phyloP scores from a whole-genome alignment of 2,329 filamentous ascomycete genomes.

The Fusarium sp. region DNA sequence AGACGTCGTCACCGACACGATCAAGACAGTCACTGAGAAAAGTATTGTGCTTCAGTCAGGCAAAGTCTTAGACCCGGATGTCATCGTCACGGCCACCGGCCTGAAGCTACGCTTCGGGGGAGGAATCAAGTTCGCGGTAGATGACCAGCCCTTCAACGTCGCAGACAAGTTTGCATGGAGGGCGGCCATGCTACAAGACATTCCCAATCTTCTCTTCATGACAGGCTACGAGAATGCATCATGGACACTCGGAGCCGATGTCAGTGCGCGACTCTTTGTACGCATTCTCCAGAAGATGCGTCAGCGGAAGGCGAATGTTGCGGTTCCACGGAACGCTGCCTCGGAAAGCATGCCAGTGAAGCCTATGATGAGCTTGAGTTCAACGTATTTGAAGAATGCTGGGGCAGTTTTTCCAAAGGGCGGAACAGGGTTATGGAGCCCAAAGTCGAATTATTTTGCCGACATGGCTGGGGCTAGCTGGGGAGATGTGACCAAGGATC shows the following conservation, averaged over 20 bases:
- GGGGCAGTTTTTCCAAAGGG: conserved; percentile 57
- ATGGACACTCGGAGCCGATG: conserved; percentile 72
- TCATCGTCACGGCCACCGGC: conserved; percentile 74
- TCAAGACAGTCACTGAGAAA: conserved; percentile 56
- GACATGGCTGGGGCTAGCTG: conserved; percentile 45
- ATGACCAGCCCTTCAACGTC: conserved; percentile 58
- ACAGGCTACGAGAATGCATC: conserved; percentile 69
- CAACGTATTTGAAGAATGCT: conserved; percentile 62
- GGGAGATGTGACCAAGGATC: conserved; percentile 42
- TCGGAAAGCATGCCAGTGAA: conserved; percentile 50
- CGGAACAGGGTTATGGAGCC: conserved; percentile 50
- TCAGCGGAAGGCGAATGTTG: conserved; percentile 52
- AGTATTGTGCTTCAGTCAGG: conserved; percentile 58
- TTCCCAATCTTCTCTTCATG: conserved; percentile 69
- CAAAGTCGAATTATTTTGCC: conserved; percentile 43
- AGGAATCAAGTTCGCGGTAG: conserved; percentile 60
- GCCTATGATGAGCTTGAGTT: conserved; percentile 56
- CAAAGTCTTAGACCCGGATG: conserved; percentile 62
- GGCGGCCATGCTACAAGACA: conserved; percentile 68
- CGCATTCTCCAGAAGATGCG: conserved; percentile 63
- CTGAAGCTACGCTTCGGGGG: conserved; percentile 67
- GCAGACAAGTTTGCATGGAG: conserved; percentile 66
- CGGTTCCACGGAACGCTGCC: conserved; percentile 54
- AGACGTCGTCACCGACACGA: conserved; percentile 56
- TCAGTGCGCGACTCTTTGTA: conserved; percentile 58